phyloP scores from a whole-genome alignment of 2,329 filamentous ascomycete species.

The Sphaerulina musiva region DNA sequence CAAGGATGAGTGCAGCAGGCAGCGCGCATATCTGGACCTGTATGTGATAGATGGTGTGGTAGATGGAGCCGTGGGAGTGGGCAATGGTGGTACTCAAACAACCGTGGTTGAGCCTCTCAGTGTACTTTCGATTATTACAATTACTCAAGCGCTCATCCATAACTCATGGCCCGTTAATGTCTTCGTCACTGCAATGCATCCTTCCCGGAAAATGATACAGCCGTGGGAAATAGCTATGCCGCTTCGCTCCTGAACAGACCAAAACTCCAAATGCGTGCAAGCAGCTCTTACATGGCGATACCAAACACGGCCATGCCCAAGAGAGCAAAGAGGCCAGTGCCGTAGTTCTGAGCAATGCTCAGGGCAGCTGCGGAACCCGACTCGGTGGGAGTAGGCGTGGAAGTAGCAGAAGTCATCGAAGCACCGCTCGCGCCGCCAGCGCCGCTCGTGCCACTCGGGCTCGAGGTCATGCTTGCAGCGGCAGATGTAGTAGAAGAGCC shows the following conservation, averaged over 20 bases:
- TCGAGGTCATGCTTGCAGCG: conserved; percentile 3
- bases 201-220: conserved; percentile 5
- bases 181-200: conserved; percentile 4
- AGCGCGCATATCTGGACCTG: neutral
- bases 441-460: conserved; percentile 24
- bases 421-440: conserved; percentile 20
- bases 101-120: neutral
- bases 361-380: conserved; percentile 41
- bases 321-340: conserved; percentile 44
- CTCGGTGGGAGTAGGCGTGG: conserved; percentile 25
- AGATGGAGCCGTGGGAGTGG: neutral
- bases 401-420: conserved; percentile 21
- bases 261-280: conserved; percentile 1
- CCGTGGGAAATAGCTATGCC: conserved; percentile 4
- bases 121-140: conserved; percentile 9
- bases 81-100: neutral
- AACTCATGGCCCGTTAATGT: conserved; percentile 8
- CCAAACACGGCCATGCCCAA: conserved; percentile 51
- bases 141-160: conserved; percentile 3
- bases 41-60: neutral
- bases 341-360: conserved; percentile 44
- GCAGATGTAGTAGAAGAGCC: conserved; percentile 16
- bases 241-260: neutral
- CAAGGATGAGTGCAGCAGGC: too few species aligned
- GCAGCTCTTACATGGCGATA: conserved; percentile 46